Percentiles rank a stretch among this genome's conserved stretches.
phyloP scores from a whole-genome alignment of 306 rosid genomes.

The Oemleria cerasiformis region DNA sequence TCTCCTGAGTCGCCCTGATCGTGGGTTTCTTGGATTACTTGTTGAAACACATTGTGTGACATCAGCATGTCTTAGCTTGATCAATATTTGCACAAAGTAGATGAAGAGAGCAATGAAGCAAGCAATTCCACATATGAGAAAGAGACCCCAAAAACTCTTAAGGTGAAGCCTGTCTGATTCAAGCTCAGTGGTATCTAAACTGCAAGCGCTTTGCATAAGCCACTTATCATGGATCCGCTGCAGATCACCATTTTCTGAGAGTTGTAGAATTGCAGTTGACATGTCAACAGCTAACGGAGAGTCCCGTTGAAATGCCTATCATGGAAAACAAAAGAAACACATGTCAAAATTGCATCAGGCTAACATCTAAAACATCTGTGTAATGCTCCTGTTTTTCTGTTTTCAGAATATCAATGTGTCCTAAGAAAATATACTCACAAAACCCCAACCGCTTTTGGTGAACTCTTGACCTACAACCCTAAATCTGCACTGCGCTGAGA shows the following conservation, averaged over 20 bases:
- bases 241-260: constrained; percentile 91
- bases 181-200: constrained; percentile 50
- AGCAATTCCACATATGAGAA: constrained; percentile 67
- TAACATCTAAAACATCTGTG: not conserved
- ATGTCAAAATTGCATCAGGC: not conserved
- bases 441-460: constrained; percentile 98
- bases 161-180: constrained; percentile 76
- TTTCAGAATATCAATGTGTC: not conserved
- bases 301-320: constrained; percentile 87
- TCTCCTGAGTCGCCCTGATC: constrained; percentile 45
- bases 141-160: constrained; percentile 91
- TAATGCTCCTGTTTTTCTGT: not conserved
- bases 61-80: constrained; percentile 31
- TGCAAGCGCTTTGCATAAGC: constrained; percentile 59
- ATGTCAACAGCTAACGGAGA: constrained; percentile 83
- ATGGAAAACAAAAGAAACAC: not conserved
- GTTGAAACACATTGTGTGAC: constrained; percentile 34
- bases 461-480: constrained; percentile 89
- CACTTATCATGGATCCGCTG: constrained; percentile 94
- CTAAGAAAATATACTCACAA: constrained; percentile 57
- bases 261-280: constrained; percentile 90
- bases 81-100: constrained; percentile 51
- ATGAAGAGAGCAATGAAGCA: constrained; percentile 66
- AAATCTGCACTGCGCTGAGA: constrained; percentile 78
- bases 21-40: constrained; percentile 17